These are phyloP conservation scores for Candida silvicultrix DNA, from an alignment of 805 yeast species.

Conservation along the genomic window DNA sequence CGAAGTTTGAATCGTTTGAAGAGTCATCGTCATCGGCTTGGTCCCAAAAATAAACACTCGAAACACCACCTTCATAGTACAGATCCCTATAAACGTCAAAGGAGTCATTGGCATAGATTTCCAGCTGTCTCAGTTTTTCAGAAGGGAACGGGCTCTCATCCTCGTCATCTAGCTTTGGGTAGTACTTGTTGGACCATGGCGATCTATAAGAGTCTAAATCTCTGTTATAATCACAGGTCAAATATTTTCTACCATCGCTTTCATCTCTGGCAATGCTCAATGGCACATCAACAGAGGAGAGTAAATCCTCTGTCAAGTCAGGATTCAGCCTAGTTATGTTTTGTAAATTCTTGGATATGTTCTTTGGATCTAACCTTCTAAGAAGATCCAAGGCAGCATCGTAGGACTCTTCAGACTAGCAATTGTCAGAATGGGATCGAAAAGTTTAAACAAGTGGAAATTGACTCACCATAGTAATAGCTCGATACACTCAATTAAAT, in stretches of 20 bases:
- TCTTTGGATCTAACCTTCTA: slow-evolving; percentile 67
- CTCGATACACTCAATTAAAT: too few species aligned
- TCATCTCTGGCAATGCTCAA: slow-evolving; percentile 34
- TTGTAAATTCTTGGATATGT: slow-evolving; percentile 38
- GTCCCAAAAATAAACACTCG: slow-evolving; percentile 92
- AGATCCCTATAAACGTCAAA: slow-evolving; percentile 90
- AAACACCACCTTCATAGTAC: slow-evolving; percentile 91
- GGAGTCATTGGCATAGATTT: slow-evolving; percentile 78
- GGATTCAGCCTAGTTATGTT: slow-evolving; percentile 41
- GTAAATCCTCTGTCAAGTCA: slow-evolving; percentile 77
- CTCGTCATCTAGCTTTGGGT: slow-evolving; percentile 45
- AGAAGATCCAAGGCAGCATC: slow-evolving; percentile 78
- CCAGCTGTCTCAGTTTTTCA: slow-evolving; percentile 60
- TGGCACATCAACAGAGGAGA: slow-evolving; percentile 86
- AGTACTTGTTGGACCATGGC: slow-evolving; percentile 82
- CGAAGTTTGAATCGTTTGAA: slow-evolving; percentile 51
- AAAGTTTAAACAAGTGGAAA: background rate
- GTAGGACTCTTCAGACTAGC: slow-evolving; percentile 35
- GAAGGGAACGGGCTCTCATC: slow-evolving; percentile 77
- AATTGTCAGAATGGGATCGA: too few species aligned
- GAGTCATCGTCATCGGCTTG: slow-evolving; percentile 47
- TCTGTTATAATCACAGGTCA: slow-evolving; percentile 91
- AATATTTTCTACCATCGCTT: slow-evolving; percentile 51
- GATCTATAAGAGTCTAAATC: slow-evolving; percentile 91
- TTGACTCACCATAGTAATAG: slow-evolving; percentile 2